Base-by-base conservation (phyloP, 148 eudicot species). In the Rheum nobile region DNA sequence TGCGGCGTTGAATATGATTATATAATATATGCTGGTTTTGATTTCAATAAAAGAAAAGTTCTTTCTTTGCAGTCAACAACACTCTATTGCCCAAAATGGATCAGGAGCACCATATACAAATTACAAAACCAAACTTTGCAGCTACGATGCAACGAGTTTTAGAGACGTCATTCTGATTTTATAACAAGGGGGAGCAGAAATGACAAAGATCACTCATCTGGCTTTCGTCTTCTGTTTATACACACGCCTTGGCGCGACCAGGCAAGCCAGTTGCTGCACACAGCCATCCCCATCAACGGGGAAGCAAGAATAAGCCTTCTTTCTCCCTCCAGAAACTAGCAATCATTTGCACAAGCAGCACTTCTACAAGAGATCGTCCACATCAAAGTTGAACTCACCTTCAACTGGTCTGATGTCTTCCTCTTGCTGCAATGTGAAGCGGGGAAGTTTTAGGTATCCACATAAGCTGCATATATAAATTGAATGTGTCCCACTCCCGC, bases 301-400 rank as follows among this genome's bases (percentile, higher is more conserved):
- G 52, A 47, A 47, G 52, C 52, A 17, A 47, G n/a, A 17, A 3
- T 47, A 17, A 41, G 8, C 43, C 43, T 5, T 41, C 43, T 41
- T 41, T 41, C 43, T 41, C 11, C 8, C 43, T 41, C 11, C 11
- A 41, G 43, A 41, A 41, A 41, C 43, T 41, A 41, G 11, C 43
- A 41, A 41, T 41, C 43, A 5, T 41, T 41, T 41, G 43, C 43
- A 41, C 8, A 41, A 0, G 11, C 5, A 48, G 22, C 55, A 48
- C 7, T 48, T 48, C 10, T 32, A 75, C 89, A 5, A 88, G 86
- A 90, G 81, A 75, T 90, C 84, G 74, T 86, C 96, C 78, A 87
- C 42, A 55, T 88, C 93, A 61, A 86, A 84, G 42, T 86, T 83
- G 74, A 82, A 93, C 31, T 90, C 98, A 42, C 77, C 84, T 71